Evolutionary conservation across 805 yeast species (phyloP), one percentile per base, ranked within the genome.

Genomic region (Metschnikowia colocasiae): DNA sequence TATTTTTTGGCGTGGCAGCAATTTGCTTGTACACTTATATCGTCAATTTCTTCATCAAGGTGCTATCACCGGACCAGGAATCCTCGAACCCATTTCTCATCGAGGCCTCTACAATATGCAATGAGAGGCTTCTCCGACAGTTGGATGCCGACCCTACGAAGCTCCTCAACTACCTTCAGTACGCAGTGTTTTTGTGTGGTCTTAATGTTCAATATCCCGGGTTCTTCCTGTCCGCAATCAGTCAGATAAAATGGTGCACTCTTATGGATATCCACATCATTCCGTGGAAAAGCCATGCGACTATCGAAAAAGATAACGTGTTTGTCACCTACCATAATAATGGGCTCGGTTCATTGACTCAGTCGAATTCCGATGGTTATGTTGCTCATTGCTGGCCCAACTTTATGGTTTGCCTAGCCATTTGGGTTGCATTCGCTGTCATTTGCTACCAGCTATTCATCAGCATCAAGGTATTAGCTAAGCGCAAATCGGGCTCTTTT

Each of bases 131-230:
- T 40, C 65, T 83, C 31, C 69, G 73, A 36, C 82, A 83, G 43
- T 57, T 82, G 38, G 80, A 79, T 40, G 85, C 87, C 1, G 73
- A 76, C 10, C 68, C 73, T 7, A 64, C 67, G 3, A 78, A 79
- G 31, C 71, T 77, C 36, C 52, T 82, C 1, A 61, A 70, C 16
- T 82, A 81, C 60, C 57, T 81, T 29, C 89, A 84, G 57, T 83
- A 76, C 64, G 76, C 81, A 1, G 72, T 80, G 36, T 79, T 82
- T 58, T 69, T 78, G 54, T 78, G 77, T 5, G 83, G 79, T 3
- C 64, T 84, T 25, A 73, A 74, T 52, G 59, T 83, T 16, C 64
- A 69, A 22, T 83, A 78, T 54, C 89, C 90, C 0, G 87, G 85
- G 0, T 81, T 78, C 56, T 79, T 74, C 49, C 84, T 76, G 50